Base-by-base conservation (phyloP, 345 rosid species). In the Eucalyptus decipiens region DNA sequence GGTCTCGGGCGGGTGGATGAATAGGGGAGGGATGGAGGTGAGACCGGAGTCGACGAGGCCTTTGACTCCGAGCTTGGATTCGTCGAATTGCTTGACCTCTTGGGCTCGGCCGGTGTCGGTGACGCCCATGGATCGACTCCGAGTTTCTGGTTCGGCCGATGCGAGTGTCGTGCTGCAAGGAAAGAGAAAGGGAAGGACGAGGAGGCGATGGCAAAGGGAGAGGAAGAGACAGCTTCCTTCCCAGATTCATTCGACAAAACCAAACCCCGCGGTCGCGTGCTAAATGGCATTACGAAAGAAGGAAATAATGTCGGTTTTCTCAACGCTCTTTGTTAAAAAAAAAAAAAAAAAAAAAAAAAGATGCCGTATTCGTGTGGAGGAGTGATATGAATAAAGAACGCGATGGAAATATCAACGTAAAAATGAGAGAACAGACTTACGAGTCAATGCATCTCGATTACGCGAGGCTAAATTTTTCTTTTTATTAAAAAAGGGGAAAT, bases 41-140 rank as follows among this genome's bases (percentile, higher is more conserved):
- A 94, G 34, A 50, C 95, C 94, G 2, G 93, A 89, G 88, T 95
- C 95, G 7, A 93, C 81, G 8, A 95, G 91, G 14, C 95, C 95
- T 69, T 94, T 93, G 6, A 95, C 95, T 9, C 94, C 93, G 17
- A 87, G 87, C 88, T 93, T 95, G 26, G 92, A 86, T 2, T 90
- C 95, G 28, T 95, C 94, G 89, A 94, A 94, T 43, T 83, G 87
- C 50, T 91, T 88, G 14, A 90, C 88, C 42, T 91, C 94, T 40
- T 89, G 85, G 16, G 87, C 23, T 49, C 94, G 89, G 76, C 90
- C 93, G 80, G 24, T 18, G 13, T 34, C 7, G 43, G 24, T 18
- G 80, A 69, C 4, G 43, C 80, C 80, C 56, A 51, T 45, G 54
- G 40, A 3, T 32, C 42, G 24, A 34, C 23, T 67, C 42, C 23